phyloP scores from a whole-genome alignment of 208 protist species.

The Borovskyia barvae region DNA sequence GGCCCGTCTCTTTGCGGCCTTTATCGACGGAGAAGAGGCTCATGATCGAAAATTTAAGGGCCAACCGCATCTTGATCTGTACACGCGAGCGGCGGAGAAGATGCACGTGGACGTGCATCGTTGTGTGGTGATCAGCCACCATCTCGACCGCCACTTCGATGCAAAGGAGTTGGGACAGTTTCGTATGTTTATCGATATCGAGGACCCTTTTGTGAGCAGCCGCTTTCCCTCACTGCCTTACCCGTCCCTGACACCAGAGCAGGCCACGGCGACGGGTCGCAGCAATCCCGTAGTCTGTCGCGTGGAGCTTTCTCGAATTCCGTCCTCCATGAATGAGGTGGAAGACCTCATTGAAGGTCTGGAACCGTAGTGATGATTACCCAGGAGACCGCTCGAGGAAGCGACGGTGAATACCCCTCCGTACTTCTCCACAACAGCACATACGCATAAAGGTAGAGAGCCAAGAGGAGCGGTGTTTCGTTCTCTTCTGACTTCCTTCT shows the following conservation, averaged over 20 bases:
- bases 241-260: slow-evolving; percentile 35
- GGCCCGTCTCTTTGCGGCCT: slow-evolving; percentile 58
- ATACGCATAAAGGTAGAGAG: too few relatives aligned
- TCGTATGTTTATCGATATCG: slow-evolving; percentile 89
- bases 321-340: slow-evolving; percentile 70
- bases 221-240: slow-evolving; percentile 38
- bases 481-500: too few relatives aligned
- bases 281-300: slow-evolving; percentile 66
- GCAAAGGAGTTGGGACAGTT: slow-evolving; percentile 64
- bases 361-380: neutral
- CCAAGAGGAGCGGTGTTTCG: too few relatives aligned
- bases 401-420: slow-evolving; percentile 1
- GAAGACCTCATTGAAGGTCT: slow-evolving; percentile 74
- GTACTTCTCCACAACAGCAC: too few relatives aligned
- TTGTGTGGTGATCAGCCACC: slow-evolving; percentile 77
- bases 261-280: slow-evolving; percentile 17
- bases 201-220: slow-evolving; percentile 78
- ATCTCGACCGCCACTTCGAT: slow-evolving; percentile 77
- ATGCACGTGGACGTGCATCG: slow-evolving; percentile 75
- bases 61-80: slow-evolving; percentile 81
- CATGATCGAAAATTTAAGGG: slow-evolving; percentile 74
- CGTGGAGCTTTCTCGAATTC: slow-evolving; percentile 48
- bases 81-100: slow-evolving; percentile 72
- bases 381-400: slow-evolving; percentile 4
- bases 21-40: slow-evolving; percentile 88